Base-by-base conservation (phyloP, 2,329 filamentous ascomycete genomes). In the Scolecobasidium constrictum region DNA sequence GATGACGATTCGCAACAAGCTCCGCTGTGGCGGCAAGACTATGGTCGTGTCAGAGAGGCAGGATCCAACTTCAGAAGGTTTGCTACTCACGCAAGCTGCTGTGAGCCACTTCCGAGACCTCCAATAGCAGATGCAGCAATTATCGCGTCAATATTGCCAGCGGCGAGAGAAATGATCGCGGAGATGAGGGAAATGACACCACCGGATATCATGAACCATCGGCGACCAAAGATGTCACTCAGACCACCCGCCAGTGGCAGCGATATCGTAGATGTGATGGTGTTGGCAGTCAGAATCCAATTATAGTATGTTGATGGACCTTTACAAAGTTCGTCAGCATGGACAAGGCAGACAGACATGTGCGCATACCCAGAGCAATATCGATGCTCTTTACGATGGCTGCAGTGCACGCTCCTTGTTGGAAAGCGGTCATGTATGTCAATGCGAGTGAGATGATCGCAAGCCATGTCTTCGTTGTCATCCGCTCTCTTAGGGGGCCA, bases 281-380 rank as follows among this genome's bases (percentile, higher is more conserved):
- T 43, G 22, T 43, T 15, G 12, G 38, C 37, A 16, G 36, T 18
- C 4, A 46, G 13, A 3, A 48, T 44, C 46, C 46, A 48, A 20
- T 46, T 48, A 40, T 48, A 48, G 28, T 46, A 46, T 18, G 39
- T 23, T 16, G 35, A 46, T 12, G 46, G 46, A 17, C 46, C 46
- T 47, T 23, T 2, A n/a, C n/a, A n/a, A n/a, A n/a, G n/a, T n/a
- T n/a, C n/a, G n/a, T n/a, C n/a, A n/a, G n/a, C n/a, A n/a, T n/a
- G n/a, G n/a, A n/a, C n/a, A n/a, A n/a, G n/a, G n/a, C n/a, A n/a
- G n/a, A n/a, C n/a, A n/a, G n/a, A n/a, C n/a, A n/a, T n/a, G n/a
- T n/a, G n/a, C 7, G 16, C 34, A 11, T 23, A 46, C 42, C 44
- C 15, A 46, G 33, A 9, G 22, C 39, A 15, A 31, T 42, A 31